Evolutionary conservation across 169 alveolate genomes (phyloP).

Genomic region (Ophryocystis elektroscirrha): DNA sequence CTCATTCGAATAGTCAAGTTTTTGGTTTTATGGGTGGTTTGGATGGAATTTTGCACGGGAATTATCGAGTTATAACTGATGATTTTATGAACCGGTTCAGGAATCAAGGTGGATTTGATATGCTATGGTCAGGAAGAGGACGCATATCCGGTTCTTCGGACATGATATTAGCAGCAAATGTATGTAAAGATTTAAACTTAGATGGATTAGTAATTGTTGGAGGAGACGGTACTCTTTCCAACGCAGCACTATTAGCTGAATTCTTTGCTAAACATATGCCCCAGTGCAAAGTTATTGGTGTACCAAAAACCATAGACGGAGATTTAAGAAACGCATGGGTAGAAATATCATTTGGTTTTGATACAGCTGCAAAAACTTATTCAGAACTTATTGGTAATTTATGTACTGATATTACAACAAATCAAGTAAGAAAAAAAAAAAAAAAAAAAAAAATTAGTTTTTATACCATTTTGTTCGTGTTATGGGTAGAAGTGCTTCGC

Average conservation of each 20-base stretch:
- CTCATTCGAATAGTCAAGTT: background rate
- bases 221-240: conserved; percentile 94
- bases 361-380: conserved; percentile 91
- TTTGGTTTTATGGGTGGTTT: conserved; percentile 40
- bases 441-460: background rate
- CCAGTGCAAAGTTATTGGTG: conserved; percentile 62
- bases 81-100: conserved; percentile 73
- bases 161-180: conserved; percentile 19
- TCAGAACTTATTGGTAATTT: conserved; percentile 79
- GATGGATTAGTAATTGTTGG: conserved; percentile 92
- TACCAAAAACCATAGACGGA: conserved; percentile 97
- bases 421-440: background rate
- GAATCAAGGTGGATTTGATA: conserved; percentile 80
- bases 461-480: conserved; percentile 83
- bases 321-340: conserved; percentile 77
- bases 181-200: conserved; percentile 41
- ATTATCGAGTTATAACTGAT: conserved; percentile 60
- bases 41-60: conserved; percentile 67
- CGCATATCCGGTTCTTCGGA: conserved; percentile 57
- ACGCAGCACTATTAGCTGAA: conserved; percentile 88
- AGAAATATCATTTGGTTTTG: conserved; percentile 89
- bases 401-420: conserved; percentile 50
- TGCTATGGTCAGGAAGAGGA: conserved; percentile 79
- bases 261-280: conserved; percentile 38
- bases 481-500: conserved; percentile 97